Evolutionary conservation across 352 stramenopile species (phyloP).

Genomic region (Phytophthora palmivora): DNA sequence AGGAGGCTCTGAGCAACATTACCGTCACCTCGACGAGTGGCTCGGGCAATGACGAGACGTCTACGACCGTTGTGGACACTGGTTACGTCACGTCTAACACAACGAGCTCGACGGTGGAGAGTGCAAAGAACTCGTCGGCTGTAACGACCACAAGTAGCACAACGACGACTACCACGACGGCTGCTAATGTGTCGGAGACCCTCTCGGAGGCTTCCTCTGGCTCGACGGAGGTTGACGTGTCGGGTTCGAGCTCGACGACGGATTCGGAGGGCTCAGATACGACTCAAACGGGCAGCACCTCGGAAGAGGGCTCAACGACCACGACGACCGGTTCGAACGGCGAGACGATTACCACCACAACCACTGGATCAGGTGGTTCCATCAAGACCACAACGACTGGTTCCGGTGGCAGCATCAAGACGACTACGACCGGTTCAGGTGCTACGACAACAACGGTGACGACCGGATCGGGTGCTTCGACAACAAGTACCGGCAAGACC

Average conservation of each 20-base stretch:
- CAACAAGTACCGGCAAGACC: slow-evolving; percentile 12
- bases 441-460: slow-evolving; percentile 30
- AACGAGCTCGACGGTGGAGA: slow-evolving; percentile 35
- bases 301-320: slow-evolving; percentile 23
- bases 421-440: slow-evolving; percentile 21
- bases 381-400: slow-evolving; percentile 24
- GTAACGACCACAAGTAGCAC: slow-evolving; percentile 33
- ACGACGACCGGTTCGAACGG: slow-evolving; percentile 25
- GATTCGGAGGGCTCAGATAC: slow-evolving; percentile 14
- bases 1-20: slow-evolving; percentile 36
- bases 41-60: slow-evolving; percentile 27
- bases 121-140: slow-evolving; percentile 19
- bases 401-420: slow-evolving; percentile 17
- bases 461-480: slow-evolving; percentile 9
- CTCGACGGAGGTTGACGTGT: slow-evolving; percentile 31
- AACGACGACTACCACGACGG: slow-evolving; percentile 34
- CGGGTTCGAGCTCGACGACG: slow-evolving; percentile 20
- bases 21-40: slow-evolving; percentile 34
- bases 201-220: slow-evolving; percentile 31
- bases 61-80: slow-evolving; percentile 38
- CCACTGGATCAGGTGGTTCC: slow-evolving; percentile 17
- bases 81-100: slow-evolving; percentile 41
- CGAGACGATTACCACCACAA: slow-evolving; percentile 22
- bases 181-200: slow-evolving; percentile 34
- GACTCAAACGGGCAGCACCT: slow-evolving; percentile 10